Conservation (phyloP, 192 early-diverging fungal genomes). For the Gamsiella multidivaricata region DNA sequence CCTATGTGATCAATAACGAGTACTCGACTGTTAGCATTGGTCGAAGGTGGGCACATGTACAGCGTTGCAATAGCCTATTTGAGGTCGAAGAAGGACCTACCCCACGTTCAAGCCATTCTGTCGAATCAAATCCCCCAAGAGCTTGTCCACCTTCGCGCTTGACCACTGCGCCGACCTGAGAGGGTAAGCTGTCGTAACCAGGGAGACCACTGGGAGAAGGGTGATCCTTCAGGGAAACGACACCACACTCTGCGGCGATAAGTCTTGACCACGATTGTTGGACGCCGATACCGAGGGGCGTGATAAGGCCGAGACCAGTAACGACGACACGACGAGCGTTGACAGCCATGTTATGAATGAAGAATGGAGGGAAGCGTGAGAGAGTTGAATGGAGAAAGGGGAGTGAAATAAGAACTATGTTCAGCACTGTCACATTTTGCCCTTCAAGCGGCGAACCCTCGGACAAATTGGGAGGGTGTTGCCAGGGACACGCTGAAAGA, state of each 20-base stretch:
- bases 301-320: constrained; percentile 93
- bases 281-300: constrained; percentile 87
- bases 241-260: constrained; percentile 78
- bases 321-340: constrained; percentile 85
- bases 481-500: too few species aligned
- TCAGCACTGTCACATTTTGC: too few species aligned
- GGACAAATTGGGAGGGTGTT: too few species aligned
- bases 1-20: too few species aligned
- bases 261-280: constrained; percentile 77
- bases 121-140: constrained; percentile 73
- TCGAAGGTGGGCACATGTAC: too few species aligned
- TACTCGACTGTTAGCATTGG: too few species aligned
- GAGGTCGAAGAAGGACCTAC: too few species aligned
- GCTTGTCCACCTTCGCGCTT: constrained; percentile 56
- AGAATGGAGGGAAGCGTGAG: background rate
- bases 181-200: constrained; percentile 75
- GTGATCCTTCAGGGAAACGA: constrained; percentile 71
- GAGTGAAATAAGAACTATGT: too few species aligned
- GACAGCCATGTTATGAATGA: constrained; percentile 17
- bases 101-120: constrained; percentile 80
- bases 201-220: constrained; percentile 30
- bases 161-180: constrained; percentile 81
- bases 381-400: background rate
- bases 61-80: too few species aligned
- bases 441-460: too few species aligned